These are phyloP conservation scores for Caloboletus inedulis DNA, from an alignment of 1,284 basidiomycete genomes.

Conservation along the genomic window DNA sequence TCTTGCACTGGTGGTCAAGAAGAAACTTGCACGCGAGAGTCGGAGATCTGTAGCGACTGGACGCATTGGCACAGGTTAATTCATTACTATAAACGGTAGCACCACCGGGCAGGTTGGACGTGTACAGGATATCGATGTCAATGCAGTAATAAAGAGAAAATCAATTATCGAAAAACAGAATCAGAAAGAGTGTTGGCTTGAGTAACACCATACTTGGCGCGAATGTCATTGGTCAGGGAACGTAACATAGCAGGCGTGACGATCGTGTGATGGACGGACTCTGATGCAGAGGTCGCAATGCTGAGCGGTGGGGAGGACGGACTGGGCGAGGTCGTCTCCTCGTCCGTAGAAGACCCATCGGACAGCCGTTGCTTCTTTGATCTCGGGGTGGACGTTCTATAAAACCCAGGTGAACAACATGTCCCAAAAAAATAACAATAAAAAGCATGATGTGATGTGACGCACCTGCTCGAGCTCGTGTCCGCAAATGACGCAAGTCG, in stretches of 20 bases:
- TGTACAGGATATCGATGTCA: slow-evolving; percentile 6
- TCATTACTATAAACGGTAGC: slow-evolving; percentile 22
- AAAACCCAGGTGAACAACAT: neutral
- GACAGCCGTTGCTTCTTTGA: slow-evolving; percentile 45
- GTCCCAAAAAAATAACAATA: neutral
- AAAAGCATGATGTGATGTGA: neutral
- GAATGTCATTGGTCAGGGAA: slow-evolving; percentile 58
- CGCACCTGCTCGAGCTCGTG: slow-evolving; percentile 24
- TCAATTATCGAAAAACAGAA: slow-evolving; percentile 8
- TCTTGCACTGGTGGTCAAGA: slow-evolving; percentile 10
- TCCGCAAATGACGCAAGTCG: slow-evolving; percentile 30
- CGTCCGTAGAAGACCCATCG: slow-evolving; percentile 32
- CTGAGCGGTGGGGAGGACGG: slow-evolving; percentile 37
- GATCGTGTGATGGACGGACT: slow-evolving; percentile 29
- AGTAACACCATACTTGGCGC: slow-evolving; percentile 45
- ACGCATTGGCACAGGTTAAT: neutral
- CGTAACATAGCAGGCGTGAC: slow-evolving; percentile 71
- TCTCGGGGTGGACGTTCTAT: slow-evolving; percentile 27
- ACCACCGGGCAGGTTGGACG: neutral
- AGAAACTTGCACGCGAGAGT: neutral
- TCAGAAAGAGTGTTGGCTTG: neutral
- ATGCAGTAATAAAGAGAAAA: slow-evolving; percentile 4
- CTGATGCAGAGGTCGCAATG: slow-evolving; percentile 37
- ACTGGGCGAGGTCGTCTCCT: slow-evolving; percentile 22
- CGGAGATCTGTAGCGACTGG: neutral